A percentile compares a stretch with the other conserved stretches of the same genome.
These are phyloP conservation scores for Aspergillus melleus DNA, from an alignment of 2,329 filamentous ascomycete genomes.

Conservation along the genomic window DNA sequence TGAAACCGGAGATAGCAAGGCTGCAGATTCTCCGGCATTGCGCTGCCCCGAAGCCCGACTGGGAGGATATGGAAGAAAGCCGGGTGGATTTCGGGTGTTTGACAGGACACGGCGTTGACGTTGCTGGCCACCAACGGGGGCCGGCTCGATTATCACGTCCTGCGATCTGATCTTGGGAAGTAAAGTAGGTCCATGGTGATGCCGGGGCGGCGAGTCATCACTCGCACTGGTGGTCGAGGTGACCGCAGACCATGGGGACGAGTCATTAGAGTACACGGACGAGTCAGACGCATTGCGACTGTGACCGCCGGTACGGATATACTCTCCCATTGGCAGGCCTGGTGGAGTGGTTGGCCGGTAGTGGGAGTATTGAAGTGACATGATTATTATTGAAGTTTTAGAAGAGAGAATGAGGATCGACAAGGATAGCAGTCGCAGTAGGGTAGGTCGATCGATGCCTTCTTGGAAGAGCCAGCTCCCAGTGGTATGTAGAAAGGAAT, in stretches of 20 bases:
- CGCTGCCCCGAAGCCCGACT: conserved; percentile 47
- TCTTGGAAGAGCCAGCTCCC: conserved; percentile 28
- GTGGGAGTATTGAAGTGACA: conserved; percentile 44
- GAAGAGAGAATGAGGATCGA: neutral
- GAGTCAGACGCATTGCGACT: conserved; percentile 65
- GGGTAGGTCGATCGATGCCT: neutral
- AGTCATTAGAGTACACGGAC: conserved; percentile 67
- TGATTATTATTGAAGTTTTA: conserved; percentile 23
- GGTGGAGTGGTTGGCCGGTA: conserved; percentile 49
- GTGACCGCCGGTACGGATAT: conserved; percentile 43
- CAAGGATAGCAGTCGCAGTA: conserved; percentile 5
- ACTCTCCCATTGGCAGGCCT: conserved; percentile 34
- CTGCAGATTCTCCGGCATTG: conserved; percentile 47
- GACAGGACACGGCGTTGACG: conserved; percentile 56
- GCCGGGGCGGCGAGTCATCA: conserved; percentile 67
- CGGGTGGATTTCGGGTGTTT: conserved; percentile 54
- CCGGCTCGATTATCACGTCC: conserved; percentile 71
- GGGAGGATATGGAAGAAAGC: conserved; percentile 53
- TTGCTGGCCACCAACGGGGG: conserved; percentile 52
- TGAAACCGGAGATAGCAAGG: conserved; percentile 49
- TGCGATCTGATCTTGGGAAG: conserved; percentile 84
- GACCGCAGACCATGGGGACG: conserved; percentile 67
- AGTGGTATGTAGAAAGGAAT: conserved; percentile 15
- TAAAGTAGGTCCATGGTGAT: conserved; percentile 72
- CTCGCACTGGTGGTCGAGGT: conserved; percentile 69